Evolutionary conservation across 371 early-diverging fungal genomes (phyloP).

Genomic region (Apophysomyces trapeziformis): DNA sequence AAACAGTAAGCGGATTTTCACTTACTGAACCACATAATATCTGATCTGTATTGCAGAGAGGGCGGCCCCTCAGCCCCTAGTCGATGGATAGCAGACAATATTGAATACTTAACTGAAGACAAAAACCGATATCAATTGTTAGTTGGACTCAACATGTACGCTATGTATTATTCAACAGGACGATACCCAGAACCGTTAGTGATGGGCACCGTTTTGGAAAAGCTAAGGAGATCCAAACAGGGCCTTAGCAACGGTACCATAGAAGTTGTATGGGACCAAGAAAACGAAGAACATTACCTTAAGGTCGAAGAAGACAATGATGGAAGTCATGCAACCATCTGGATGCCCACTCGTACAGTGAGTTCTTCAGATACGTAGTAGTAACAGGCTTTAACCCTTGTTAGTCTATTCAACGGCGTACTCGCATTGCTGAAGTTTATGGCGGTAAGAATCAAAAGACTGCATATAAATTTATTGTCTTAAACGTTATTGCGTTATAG

Average conservation of each 20-base stretch:
- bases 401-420: constrained; percentile 53
- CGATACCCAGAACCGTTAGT: constrained; percentile 37
- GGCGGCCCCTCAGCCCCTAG: constrained; percentile 63
- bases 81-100: constrained; percentile 62
- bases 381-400: not conserved
- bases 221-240: constrained; percentile 24
- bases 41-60: constrained; percentile 19
- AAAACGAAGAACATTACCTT: constrained; percentile 52
- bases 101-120: constrained; percentile 41
- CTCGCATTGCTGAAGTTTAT: constrained; percentile 59
- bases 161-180: constrained; percentile 44
- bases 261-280: constrained; percentile 49
- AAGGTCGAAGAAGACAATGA: constrained; percentile 41
- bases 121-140: constrained; percentile 51
- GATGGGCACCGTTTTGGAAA: constrained; percentile 38
- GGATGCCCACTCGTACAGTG: constrained; percentile 59
- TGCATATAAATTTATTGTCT: not conserved
- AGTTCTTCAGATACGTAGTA: not conserved
- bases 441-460: constrained; percentile 30
- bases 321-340: constrained; percentile 41
- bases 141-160: constrained; percentile 63
- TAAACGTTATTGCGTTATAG: constrained; percentile 15
- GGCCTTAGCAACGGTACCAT: constrained; percentile 9
- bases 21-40: not conserved
- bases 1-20: constrained; percentile 29